Percentiles rank a stretch among this genome's conserved stretches.
These are phyloP conservation scores for Neckera pumila DNA, from an alignment of 225 moss, liverwort and hornwort species.

Conservation along the genomic window DNA sequence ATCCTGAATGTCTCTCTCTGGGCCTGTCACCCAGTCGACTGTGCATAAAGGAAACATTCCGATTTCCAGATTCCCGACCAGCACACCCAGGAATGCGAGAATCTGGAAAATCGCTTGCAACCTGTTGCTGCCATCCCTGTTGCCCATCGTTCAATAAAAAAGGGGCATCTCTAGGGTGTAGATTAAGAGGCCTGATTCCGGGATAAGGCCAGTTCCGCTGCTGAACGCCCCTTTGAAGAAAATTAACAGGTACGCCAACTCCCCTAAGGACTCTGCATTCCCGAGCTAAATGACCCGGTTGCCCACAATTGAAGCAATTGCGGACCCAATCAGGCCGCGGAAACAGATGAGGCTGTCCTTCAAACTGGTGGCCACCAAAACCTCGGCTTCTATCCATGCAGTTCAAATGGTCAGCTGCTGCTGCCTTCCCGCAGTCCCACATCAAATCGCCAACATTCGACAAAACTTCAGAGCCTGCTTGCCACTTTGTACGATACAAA, in stretches of 20 bases:
- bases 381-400: constrained; percentile 67
- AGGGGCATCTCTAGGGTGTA: constrained; percentile 38
- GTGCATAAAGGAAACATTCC: constrained; percentile 24
- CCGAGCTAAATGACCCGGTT: constrained; percentile 51
- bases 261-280: constrained; percentile 30
- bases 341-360: constrained; percentile 44
- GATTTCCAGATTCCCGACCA: constrained; percentile 25
- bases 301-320: constrained; percentile 54
- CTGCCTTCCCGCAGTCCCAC: constrained; percentile 47
- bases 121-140: constrained; percentile 49
- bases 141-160: constrained; percentile 34
- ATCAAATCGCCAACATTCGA: constrained; percentile 49
- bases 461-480: constrained; percentile 44
- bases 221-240: constrained; percentile 26
- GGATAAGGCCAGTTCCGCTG: constrained; percentile 32
- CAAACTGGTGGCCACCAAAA: constrained; percentile 59
- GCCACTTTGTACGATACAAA: constrained; percentile 34
- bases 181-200: constrained; percentile 30
- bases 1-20: constrained; percentile 40
- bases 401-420: constrained; percentile 44
- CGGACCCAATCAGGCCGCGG: constrained; percentile 45
- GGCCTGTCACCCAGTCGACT: constrained; percentile 32
- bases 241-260: constrained; percentile 18
- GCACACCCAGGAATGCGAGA: constrained; percentile 20
- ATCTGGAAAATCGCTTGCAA: constrained; percentile 29